A percentile compares a stretch with the other conserved stretches of the same genome.
Conservation (phyloP, 371 early-diverging fungal genomes). For the Caulochytrium protostelioides region DNA sequence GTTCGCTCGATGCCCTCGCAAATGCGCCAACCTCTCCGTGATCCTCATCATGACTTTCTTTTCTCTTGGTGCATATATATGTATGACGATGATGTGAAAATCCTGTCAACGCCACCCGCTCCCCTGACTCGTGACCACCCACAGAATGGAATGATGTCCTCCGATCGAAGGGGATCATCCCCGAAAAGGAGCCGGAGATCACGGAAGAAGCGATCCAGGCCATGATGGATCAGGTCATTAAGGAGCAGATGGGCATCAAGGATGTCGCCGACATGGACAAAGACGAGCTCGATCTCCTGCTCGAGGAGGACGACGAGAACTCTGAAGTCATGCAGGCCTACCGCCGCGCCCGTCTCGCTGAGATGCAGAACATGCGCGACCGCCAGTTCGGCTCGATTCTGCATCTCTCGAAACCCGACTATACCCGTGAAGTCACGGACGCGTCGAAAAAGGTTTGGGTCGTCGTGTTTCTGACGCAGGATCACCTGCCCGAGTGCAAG, state of each 20-base stretch:
- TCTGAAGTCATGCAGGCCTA: conserved; percentile 46
- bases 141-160: conserved; percentile 64
- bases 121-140: too few species aligned
- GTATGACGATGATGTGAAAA: too few species aligned
- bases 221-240: conserved; percentile 45
- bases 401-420: conserved; percentile 82
- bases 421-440: conserved; percentile 65
- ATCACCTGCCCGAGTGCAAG: conserved; percentile 51
- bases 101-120: too few species aligned
- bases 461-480: conserved; percentile 51
- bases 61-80: too few species aligned
- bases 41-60: too few species aligned
- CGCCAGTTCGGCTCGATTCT: conserved; percentile 50
- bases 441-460: conserved; percentile 58
- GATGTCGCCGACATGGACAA: conserved; percentile 36
- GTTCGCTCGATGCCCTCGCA: too few species aligned
- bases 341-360: conserved; percentile 50
- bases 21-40: too few species aligned
- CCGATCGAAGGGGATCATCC: conserved; percentile 71
- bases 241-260: conserved; percentile 34
- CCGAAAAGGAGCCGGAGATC: conserved; percentile 58
- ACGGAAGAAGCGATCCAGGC: conserved; percentile 45
- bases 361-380: conserved; percentile 40
- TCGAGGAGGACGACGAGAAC: conserved; percentile 46
- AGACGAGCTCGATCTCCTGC: conserved; percentile 78